Evolutionary conservation across 179 eudicot species (phyloP), one percentile per base, ranked within the genome.

Genomic region (Camellia oleifera): DNA sequence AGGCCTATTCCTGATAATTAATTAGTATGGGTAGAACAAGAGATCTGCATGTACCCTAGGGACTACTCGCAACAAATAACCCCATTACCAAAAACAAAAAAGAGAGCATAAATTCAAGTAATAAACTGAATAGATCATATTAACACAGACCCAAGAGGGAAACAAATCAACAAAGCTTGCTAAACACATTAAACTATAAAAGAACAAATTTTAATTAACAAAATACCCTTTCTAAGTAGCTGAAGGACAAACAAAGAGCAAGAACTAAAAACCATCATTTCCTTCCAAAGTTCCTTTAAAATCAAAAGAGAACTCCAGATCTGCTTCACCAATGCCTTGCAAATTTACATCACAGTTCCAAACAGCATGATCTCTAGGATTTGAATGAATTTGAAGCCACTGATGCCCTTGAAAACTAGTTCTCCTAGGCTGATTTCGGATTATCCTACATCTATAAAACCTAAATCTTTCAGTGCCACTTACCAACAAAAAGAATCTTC

Each of bases 401-500:
- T 44, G 7, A 46, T 54, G 4, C 23, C 56, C 80, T 11, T 71
- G 52, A 13, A 32, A 32, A 61, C 74, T 82, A 70, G 62, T 58
- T 63, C 82, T 79, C 26, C 70, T 42, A 6, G 32, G 26, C 66
- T 57, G 61, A 50, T 69, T 61, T 75, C 79, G 32, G 32, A 63
- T 62, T 57, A 26, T 76, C 78, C 74, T 81, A 75, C 13, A 5
- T n/a, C 74, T 54, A 26, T 46, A 54, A 53, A 11, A 74, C 75
- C 75, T 73, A 56, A 48, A 73, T 56, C 67, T 82, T 60, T 75
- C 82, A 78, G 78, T 67, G 56, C 40, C 48, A 74, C 52, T 15
- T 74, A 6, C 23, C 64, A 57, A 57, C 50, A 72, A 72, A 72
- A 72, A 72, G 60, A 72, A 52, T 72, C 45, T 53, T 72, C 61